These are phyloP conservation scores for Ettlia oleoabundans DNA, from an alignment of 139 green algal genomes.

Conservation along the genomic window DNA sequence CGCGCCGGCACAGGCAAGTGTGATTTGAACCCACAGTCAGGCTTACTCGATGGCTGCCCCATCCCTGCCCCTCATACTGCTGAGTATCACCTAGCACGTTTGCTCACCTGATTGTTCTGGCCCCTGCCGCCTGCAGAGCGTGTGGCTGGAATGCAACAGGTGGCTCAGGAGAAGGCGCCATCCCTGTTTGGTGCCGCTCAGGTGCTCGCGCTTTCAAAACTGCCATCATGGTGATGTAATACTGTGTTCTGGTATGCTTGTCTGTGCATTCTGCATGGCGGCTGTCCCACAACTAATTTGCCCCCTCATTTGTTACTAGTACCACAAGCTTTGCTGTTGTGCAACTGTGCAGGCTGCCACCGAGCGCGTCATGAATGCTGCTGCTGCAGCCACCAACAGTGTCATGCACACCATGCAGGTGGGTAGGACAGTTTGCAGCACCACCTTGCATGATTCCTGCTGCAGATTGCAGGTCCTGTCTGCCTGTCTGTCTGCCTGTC, in stretches of 20 bases:
- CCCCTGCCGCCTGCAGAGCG: neutral
- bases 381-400: neutral
- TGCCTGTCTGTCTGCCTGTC: neutral
- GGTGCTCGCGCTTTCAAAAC: too few relatives aligned
- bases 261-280: too few relatives aligned
- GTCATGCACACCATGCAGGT: neutral
- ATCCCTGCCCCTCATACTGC: too few relatives aligned
- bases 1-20: conserved; percentile 10
- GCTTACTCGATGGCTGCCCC: too few relatives aligned
- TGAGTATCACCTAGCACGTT: too few relatives aligned
- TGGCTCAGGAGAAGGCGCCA: conserved; percentile 15
- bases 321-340: neutral
- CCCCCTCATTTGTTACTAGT: too few relatives aligned
- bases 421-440: too few relatives aligned
- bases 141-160: neutral
- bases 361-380: neutral
- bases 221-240: neutral
- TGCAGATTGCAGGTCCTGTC: too few relatives aligned
- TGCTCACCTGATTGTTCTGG: neutral
- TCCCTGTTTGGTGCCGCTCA: conserved; percentile 3
- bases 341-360: neutral
- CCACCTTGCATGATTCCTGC: too few relatives aligned
- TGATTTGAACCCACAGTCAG: too few relatives aligned
- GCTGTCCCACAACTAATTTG: too few relatives aligned
- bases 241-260: too few relatives aligned